phyloP scores from a whole-genome alignment of 306 rosid genomes.

The Begonia loranthoides region DNA sequence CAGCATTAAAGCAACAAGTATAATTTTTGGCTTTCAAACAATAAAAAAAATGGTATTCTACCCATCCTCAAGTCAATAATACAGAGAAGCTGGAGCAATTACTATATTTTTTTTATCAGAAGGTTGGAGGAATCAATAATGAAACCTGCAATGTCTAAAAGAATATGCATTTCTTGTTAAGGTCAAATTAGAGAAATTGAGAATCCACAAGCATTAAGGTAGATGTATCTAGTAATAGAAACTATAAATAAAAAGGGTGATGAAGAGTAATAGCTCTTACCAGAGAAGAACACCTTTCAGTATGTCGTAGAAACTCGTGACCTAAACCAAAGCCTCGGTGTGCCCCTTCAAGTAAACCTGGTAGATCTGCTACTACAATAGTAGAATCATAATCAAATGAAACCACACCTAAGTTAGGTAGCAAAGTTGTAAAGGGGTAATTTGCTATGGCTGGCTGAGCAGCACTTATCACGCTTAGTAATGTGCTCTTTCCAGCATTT shows the following conservation, averaged over 20 bases:
- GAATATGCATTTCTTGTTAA: neutral
- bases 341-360: conserved; percentile 98
- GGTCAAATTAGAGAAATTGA: neutral
- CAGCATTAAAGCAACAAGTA: no score
- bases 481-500: conserved; percentile 96
- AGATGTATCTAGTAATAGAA: neutral
- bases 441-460: conserved; percentile 84
- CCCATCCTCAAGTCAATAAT: neutral
- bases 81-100: neutral
- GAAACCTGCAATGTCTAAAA: neutral
- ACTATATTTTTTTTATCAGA: no score
- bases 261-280: conserved; percentile 29
- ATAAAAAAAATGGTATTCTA: no score
- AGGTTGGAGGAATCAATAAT: neutral
- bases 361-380: conserved; percentile 94
- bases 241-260: neutral
- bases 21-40: no score
- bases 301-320: conserved; percentile 87
- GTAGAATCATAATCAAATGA: conserved; percentile 84
- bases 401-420: conserved; percentile 92
- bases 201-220: neutral
- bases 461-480: conserved; percentile 87
- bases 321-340: conserved; percentile 95
- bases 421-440: conserved; percentile 92
- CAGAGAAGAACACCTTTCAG: conserved; percentile 93